phyloP scores from a whole-genome alignment of 2,329 filamentous ascomycete genomes.

The Endocalyx cinctus region DNA sequence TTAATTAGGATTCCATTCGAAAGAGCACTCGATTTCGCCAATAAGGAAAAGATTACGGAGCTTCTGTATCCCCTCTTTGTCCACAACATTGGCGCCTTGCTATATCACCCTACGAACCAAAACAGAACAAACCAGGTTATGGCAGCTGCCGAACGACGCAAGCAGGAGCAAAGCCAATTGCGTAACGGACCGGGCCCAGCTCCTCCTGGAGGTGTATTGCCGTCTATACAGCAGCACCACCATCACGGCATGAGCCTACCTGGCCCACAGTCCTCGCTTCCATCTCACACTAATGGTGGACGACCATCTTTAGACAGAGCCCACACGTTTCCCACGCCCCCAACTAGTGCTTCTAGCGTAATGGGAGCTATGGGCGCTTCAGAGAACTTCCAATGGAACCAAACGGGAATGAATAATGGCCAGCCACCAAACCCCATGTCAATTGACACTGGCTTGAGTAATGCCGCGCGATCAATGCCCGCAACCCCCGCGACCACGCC shows the following conservation, averaged over 20 bases:
- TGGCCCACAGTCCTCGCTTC: slow-evolving; percentile 48
- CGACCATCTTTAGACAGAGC: slow-evolving; percentile 78
- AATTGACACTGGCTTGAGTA: slow-evolving; percentile 75
- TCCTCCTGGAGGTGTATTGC: slow-evolving; percentile 47
- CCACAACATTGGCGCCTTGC: slow-evolving; percentile 88
- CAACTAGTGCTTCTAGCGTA: slow-evolving; percentile 85
- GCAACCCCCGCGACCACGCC: slow-evolving; percentile 89
- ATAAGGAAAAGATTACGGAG: slow-evolving; percentile 99
- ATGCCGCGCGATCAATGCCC: slow-evolving; percentile 73
- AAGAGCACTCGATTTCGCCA: slow-evolving; percentile 94
- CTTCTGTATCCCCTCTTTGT: slow-evolving; percentile 93
- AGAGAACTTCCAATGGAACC: slow-evolving; percentile 76
- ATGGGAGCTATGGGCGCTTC: slow-evolving; percentile 69
- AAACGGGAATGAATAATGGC: slow-evolving; percentile 56
- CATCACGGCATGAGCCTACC: slow-evolving; percentile 58
- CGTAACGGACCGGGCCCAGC: slow-evolving; percentile 51
- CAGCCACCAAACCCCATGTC: slow-evolving; percentile 68
- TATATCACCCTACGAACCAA: slow-evolving; percentile 91
- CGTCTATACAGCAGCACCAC: slow-evolving; percentile 65
- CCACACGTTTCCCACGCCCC: slow-evolving; percentile 90
- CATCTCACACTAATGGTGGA: slow-evolving; percentile 66
- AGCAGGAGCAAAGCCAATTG: slow-evolving; percentile 64
- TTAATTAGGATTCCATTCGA: slow-evolving; percentile 86
- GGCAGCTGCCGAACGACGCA: slow-evolving; percentile 75
- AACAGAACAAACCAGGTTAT: slow-evolving; percentile 79